Evolutionary conservation across 768 basidiomycete genomes (phyloP), one percentile per base, ranked within the genome.

Genomic region (Coprinopsis cinerea): DNA sequence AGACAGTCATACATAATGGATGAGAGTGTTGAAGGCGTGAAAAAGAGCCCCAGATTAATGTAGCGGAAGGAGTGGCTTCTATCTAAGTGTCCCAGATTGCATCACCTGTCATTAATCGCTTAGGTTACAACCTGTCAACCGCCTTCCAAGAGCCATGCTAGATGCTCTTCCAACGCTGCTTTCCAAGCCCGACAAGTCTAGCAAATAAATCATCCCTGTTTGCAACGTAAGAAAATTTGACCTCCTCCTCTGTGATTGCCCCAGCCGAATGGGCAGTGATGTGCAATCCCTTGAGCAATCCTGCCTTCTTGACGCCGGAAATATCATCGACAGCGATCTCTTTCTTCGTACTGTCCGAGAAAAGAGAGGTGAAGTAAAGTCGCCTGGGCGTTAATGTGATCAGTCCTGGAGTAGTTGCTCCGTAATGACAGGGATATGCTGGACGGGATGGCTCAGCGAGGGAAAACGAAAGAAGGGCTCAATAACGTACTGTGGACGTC

Each of bases 191-290:
- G 15, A 85, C 70, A 11, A 87, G 71, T 51, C 82, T 64, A 37
- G 79, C 80, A 61, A 87, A 85, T 15, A 86, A 60, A 41, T 85
- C 83, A 61, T 86, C 82, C 4, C 83, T 75, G 22, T 66, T 70
- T 26, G 76, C 77, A 32, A 85, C 72, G 78, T 81, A 83, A 15
- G 65, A 53, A 57, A 86, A 83, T 55, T 64, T 77, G 45, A 79
- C 81, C 47, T 78, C 76, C 47, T 64, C 71, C 50, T 70, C 70
- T 26, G 60, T 62, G 51, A 11, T 60, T 68, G 14, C 67, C 64
- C 4, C 52, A 48, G 22, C 57, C 55, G 3, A 66, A 59, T 32
- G 47, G 52, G 75, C 77, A 82, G 62, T 61, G 20, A 87, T 60
- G 13, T 66, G 59, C 23, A 87, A 61, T 1, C 82, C 81, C 58